phyloP scores from a whole-genome alignment of 1,284 basidiomycete species.

The Marasmius sp. region DNA sequence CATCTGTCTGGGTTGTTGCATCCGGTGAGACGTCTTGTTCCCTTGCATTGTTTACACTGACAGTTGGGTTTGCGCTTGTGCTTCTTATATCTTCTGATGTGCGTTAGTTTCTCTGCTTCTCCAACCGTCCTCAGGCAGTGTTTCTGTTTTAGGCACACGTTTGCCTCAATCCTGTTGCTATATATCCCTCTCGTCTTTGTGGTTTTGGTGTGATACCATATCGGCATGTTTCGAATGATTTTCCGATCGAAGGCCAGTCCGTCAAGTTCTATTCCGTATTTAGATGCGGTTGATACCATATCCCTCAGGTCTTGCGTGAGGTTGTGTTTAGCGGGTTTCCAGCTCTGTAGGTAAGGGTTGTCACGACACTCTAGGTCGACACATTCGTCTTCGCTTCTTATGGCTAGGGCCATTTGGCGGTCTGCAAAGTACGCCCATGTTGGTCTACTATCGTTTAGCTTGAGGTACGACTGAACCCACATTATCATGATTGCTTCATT shows the following conservation, averaged over 20 bases:
- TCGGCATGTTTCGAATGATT: not conserved
- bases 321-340: not conserved
- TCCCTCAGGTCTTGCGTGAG: not conserved
- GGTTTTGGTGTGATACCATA: not conserved
- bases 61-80: not conserved
- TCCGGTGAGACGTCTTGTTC: not conserved
- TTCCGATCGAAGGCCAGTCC: not conserved
- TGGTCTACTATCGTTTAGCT: not conserved
- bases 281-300: not conserved
- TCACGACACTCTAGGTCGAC: not conserved
- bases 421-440: not conserved
- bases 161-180: not conserved
- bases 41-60: constrained; percentile 1
- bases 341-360: not conserved
- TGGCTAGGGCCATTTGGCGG: not conserved
- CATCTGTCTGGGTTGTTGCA: constrained; percentile 7
- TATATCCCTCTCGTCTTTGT: not conserved
- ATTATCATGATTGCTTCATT: constrained; percentile 10
- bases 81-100: too few species aligned
- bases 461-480: constrained; percentile 3
- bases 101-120: constrained; percentile 8
- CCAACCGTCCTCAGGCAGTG: constrained; percentile 2
- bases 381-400: not conserved
- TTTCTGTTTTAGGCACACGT: not conserved
- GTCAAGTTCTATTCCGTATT: not conserved